Base-by-base conservation (phyloP, 2,329 filamentous ascomycete genomes). In the Claviceps arundinis region DNA sequence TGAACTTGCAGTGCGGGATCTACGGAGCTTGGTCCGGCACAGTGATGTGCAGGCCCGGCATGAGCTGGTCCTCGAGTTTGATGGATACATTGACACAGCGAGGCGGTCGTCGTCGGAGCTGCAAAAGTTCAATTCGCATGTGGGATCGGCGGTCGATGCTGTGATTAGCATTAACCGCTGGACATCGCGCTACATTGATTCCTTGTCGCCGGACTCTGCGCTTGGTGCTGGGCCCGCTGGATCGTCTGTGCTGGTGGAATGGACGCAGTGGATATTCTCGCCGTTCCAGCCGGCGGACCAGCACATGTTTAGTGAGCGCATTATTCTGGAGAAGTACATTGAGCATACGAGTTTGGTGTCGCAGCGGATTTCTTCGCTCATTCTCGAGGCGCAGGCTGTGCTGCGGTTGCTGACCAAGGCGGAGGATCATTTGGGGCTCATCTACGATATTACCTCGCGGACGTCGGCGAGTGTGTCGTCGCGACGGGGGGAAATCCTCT, bases 81-180 rank as follows among this genome's bases (percentile, higher is more conserved):
- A 85, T 56, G 79, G 79, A 48, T 94, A 90, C 66, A 80, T 93
- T 57, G 80, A 84, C 9, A 81, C 79, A 0, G 82, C 84, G 2
- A 73, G 80, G 3, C 73, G 76, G 47, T 81, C 84, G 1, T 80
- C 84, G 4, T 73, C 75, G 45, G 81, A 86, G 52, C 73, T 93
- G 4, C 82, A 84, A 55, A 77, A 75, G 53, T 93, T 90, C 74
- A 90, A 90, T 67, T 81, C 79, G 0, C 82, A 85, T 58, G 83
- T 90, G 57, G 85, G 85, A 4, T 76, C 80, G 11, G 82, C 84
- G 1, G 81, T 90, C 38, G 87, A 91, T 61, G 79, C 78, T 38
- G 81, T 90, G 48, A 82, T 90, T 54, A 78, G 75, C 56, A 87
- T 85, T 52, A 89, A 88, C 61, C 78, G 79, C 51, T 89, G 84